Conservation (phyloP, 78 protist species). For the Dictyostelium brefeldianum region DNA sequence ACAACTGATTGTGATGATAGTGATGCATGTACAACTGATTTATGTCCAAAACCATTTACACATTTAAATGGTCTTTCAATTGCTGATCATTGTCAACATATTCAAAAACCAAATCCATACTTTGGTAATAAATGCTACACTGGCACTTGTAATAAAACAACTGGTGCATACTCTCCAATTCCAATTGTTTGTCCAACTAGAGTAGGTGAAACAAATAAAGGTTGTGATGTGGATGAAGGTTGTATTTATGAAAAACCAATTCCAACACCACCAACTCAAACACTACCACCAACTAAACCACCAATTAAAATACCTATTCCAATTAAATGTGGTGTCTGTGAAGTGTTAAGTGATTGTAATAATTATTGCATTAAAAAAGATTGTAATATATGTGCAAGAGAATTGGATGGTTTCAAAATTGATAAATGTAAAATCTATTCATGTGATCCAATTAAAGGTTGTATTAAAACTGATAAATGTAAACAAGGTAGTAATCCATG, state of each 20-base stretch:
- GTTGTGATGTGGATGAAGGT: not conserved
- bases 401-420: not conserved
- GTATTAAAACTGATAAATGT: constrained; percentile 9
- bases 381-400: not conserved
- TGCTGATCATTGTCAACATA: not conserved
- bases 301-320: not conserved
- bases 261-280: constrained; percentile 2
- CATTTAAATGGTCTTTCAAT: not conserved
- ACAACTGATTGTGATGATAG: constrained; percentile 17
- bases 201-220: not conserved
- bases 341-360: not conserved
- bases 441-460: constrained; percentile 5
- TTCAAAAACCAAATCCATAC: not conserved
- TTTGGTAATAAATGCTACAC: not conserved
- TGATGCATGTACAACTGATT: constrained; percentile 31
- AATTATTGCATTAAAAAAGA: not conserved
- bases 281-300: not conserved
- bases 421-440: not conserved
- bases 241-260: not conserved
- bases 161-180: not conserved
- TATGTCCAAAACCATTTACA: not conserved
- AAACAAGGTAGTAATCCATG: constrained; percentile 11
- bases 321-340: not conserved
- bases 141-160: not conserved
- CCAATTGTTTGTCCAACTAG: not conserved